These are phyloP conservation scores for Athelia sp. DNA, from an alignment of 1,284 basidiomycete genomes.

Conservation along the genomic window DNA sequence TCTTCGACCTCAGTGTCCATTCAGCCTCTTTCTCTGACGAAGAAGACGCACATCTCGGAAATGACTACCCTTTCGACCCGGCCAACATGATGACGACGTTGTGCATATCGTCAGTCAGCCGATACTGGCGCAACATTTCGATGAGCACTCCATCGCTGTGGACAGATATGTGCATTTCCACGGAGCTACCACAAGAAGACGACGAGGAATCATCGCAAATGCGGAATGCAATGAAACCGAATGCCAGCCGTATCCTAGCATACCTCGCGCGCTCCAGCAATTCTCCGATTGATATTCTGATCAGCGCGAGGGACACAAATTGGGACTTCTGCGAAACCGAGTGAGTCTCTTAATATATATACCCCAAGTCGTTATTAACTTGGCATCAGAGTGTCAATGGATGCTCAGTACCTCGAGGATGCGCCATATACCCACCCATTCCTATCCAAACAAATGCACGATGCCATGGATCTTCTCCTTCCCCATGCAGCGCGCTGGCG, in stretches of 20 bases:
- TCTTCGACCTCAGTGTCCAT: conserved; percentile 38
- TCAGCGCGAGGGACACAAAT: conserved; percentile 48
- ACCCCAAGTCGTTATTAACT: background rate
- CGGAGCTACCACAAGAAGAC: conserved; percentile 26
- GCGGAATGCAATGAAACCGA: conserved; percentile 14
- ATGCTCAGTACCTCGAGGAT: conserved; percentile 10
- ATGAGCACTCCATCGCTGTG: conserved; percentile 43
- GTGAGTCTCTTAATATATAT: conserved; percentile 26
- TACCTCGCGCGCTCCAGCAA: conserved; percentile 40
- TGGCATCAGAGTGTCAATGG: background rate
- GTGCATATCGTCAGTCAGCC: conserved; percentile 39
- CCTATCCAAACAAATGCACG: conserved; percentile 34
- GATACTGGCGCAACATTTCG: conserved; percentile 45
- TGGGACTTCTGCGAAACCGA: conserved; percentile 47
- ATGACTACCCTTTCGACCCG: conserved; percentile 28
- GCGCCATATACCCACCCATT: conserved; percentile 32
- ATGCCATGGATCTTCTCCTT: conserved; percentile 35
- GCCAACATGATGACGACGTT: conserved; percentile 37
- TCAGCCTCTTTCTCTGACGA: conserved; percentile 11
- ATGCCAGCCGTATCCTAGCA: conserved; percentile 27
- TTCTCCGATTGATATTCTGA: conserved; percentile 44
- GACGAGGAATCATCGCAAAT: conserved; percentile 9
- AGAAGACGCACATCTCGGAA: conserved; percentile 11
- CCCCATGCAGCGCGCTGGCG: conserved; percentile 45
- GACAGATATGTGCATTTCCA: conserved; percentile 46